Base-by-base conservation (phyloP, 768 basidiomycete species). In the Lactarius hatsudake region DNA sequence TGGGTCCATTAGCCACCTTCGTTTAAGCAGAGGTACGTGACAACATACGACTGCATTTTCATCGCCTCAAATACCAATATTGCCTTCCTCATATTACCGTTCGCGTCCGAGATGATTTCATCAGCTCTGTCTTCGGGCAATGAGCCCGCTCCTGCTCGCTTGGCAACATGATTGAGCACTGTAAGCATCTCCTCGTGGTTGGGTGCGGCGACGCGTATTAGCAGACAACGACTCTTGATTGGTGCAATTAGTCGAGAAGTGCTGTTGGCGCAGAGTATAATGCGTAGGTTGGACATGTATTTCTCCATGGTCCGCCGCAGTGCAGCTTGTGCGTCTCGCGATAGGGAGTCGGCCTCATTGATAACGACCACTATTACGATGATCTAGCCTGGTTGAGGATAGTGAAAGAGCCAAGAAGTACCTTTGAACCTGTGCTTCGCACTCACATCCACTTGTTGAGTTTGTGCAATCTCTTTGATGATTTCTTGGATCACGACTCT, bases 271-370 rank as follows among this genome's bases (percentile, higher is more conserved):
- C 96, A 98, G 0, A 99, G 83, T 71, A 99, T 96, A 73, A 99
- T 89, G 34, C 96, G 87, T 86, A 99, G 86, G 76, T 98, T 99
- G 51, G 89, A 87, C 91, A 97, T 98, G 81, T 96, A 98, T 78
- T 98, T 98, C 76, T 99, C 96, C 96, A 98, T 99, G 12, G 96
- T 99, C 65, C 96, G 84, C 73, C 96, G 88, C 40, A 99, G 84
- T 9, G 96, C 96, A 0, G 96, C 95, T 80, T 99, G 96, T 1
- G 96, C 96, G 78, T 99, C 96, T 62, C 96, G 88, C 13, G 93
- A 88, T 51, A 99, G 83, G 0, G 93, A 89, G 76, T 99, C 96
- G 2, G 96, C 96, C 78, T 98, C 96, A 72, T 98, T 98, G 74
- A 99, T 97, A 65, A 99, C 84, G 60, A 99, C 96, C n/a, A 96